Evolutionary conservation across 2,329 filamentous ascomycete genomes (phyloP), one percentile per base, ranked within the genome.

Genomic region (Diaporthe sp.): DNA sequence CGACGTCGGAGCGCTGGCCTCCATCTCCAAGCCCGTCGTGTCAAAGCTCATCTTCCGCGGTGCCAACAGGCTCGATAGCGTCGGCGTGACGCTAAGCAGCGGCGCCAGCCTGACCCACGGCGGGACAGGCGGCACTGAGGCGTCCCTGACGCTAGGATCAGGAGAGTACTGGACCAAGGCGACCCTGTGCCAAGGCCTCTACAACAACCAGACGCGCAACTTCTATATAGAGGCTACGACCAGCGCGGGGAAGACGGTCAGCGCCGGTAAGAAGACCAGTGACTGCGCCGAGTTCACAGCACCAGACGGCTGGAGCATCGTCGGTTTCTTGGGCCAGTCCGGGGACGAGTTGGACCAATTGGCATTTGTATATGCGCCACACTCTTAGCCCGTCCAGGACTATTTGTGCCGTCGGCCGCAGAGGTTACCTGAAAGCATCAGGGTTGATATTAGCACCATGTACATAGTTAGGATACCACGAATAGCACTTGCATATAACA

Each of bases 331-430:
- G 72, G 89, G 89, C 22, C 86, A 88, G 79, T 82, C 80, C 76
- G 90, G 88, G 0, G 88, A 90, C 75, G 89, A 91, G 82, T 79
- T 92, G 60, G 90, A 92, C 80, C 86, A 88, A 80, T 79, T 92
- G 51, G 89, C 82, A 0, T 87, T 89, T 76, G 81, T 88, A 39
- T 89, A 86, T 76, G 86, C 84, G 25, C 84, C 84, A 22, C 82
- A 84, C 79, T 87, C 82, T 73, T 73, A 73, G 71, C 22, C 34
- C 37, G 7, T 42, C 31, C 3, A 12, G 68, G 42, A n/a, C 22
- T 31, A 49, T 6, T n/a, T 34, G 39, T n/a, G 57, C 42, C 42
- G 15, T 25, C 8, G 31, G 19, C 46, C 25, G 44, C 37, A 22
- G 49, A 57, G 58, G 9, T 31, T 73, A n/a, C 34, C 58, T 46